Percentiles rank a stretch among this genome's conserved stretches.
phyloP scores from a whole-genome alignment of 2,329 filamentous ascomycete genomes.

The Ceratocystis alfenasii region DNA sequence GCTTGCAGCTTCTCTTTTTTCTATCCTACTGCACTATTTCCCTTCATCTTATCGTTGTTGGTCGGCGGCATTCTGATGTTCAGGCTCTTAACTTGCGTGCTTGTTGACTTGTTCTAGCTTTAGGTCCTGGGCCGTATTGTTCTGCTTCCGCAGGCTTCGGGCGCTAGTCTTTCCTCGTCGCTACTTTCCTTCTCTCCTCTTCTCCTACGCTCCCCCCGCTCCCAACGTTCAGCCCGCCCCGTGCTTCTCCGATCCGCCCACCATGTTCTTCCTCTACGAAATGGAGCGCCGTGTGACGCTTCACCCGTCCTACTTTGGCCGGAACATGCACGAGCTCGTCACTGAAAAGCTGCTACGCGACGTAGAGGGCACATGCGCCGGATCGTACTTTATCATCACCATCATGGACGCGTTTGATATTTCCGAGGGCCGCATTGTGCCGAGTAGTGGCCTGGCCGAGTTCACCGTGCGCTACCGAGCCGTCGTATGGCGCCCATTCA shows the following conservation, averaged over 20 bases:
- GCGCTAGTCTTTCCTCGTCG: neutral
- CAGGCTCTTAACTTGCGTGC: too few relatives aligned
- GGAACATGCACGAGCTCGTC: slow-evolving; percentile 83
- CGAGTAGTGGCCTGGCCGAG: slow-evolving; percentile 81
- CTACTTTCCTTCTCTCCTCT: neutral
- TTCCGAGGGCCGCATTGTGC: slow-evolving; percentile 82
- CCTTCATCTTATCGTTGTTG: too few relatives aligned
- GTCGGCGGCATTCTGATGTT: too few relatives aligned
- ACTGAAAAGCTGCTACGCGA: slow-evolving; percentile 81
- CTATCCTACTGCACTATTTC: too few relatives aligned
- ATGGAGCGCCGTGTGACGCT: slow-evolving; percentile 89
- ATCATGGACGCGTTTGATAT: slow-evolving; percentile 96
- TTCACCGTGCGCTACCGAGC: slow-evolving; percentile 92
- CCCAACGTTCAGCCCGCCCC: neutral
- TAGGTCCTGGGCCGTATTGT: too few relatives aligned
- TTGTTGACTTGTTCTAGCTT: too few relatives aligned
- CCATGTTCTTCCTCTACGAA: slow-evolving; percentile 97
- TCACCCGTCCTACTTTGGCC: slow-evolving; percentile 93
- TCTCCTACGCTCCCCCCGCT: neutral
- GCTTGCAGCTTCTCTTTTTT: neutral
- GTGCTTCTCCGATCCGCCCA: slow-evolving; percentile 25
- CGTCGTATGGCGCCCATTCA: slow-evolving; percentile 95
- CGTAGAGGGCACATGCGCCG: slow-evolving; percentile 89
- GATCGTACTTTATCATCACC: slow-evolving; percentile 93
- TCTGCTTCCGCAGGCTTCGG: neutral